Percentiles rank a stretch among this genome's conserved stretches.
Evolutionary conservation across 2,329 filamentous ascomycete genomes (phyloP).

Genomic region (Fusarium falciforme): DNA sequence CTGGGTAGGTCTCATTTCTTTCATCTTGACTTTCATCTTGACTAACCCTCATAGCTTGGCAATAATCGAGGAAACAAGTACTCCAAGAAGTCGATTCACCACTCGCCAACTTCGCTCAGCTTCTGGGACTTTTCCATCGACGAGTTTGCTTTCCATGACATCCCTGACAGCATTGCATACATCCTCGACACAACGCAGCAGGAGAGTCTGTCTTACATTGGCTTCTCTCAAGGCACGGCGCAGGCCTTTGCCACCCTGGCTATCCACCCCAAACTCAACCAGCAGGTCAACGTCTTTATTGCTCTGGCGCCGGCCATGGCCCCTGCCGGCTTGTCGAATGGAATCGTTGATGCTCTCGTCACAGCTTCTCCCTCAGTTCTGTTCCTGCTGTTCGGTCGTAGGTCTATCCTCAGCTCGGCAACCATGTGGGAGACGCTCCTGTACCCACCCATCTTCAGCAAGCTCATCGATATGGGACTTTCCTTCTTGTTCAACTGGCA

Average conservation of each 20-base stretch:
- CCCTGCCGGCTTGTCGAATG: constrained; percentile 88
- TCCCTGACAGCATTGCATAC: constrained; percentile 93
- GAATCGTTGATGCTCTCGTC: constrained; percentile 90
- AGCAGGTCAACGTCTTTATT: constrained; percentile 95
- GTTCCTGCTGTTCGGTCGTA: constrained; percentile 91
- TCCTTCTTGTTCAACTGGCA: constrained; percentile 91
- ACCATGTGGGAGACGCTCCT: constrained; percentile 98
- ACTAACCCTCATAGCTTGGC: constrained; percentile 72
- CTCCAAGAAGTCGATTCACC: constrained; percentile 89
- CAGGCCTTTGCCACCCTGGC: constrained; percentile 95
- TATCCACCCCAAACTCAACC: constrained; percentile 91
- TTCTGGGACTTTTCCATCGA: constrained; percentile 99
- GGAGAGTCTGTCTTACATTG: constrained; percentile 90
- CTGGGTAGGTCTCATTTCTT: constrained; percentile 71
- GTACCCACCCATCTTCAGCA: constrained; percentile 93
- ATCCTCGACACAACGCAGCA: constrained; percentile 87
- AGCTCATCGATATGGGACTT: constrained; percentile 84
- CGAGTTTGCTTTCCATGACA: constrained; percentile 97
- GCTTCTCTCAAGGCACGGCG: constrained; percentile 96
- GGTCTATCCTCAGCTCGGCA: constrained; percentile 90
- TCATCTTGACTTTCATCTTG: not conserved
- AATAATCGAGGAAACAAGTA: constrained; percentile 99
- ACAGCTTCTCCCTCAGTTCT: constrained; percentile 94
- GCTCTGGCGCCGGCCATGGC: constrained; percentile 97
- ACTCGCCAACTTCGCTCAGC: constrained; percentile 76